A percentile compares a stretch with the other conserved stretches of the same genome.
These are phyloP conservation scores for Raphanus raphanistrum DNA, from an alignment of 345 rosid genomes.

Conservation along the genomic window DNA sequence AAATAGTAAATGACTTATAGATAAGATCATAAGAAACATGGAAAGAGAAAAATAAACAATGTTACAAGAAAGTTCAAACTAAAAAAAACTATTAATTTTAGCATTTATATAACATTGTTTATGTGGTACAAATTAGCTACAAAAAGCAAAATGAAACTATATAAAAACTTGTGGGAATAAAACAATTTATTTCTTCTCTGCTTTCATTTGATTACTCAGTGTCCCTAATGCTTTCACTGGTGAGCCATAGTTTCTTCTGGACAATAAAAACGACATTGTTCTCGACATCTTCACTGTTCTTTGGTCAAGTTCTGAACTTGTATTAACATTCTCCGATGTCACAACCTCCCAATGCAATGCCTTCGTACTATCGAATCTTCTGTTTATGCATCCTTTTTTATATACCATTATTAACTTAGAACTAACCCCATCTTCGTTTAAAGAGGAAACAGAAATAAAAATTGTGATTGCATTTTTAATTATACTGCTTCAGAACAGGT, in stretches of 20 bases:
- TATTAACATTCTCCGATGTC: too few species aligned
- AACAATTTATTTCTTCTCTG: neutral
- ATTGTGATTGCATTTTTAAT: neutral
- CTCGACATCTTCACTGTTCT: too few species aligned
- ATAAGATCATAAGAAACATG: neutral
- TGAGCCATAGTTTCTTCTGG: too few species aligned
- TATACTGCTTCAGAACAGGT: neutral
- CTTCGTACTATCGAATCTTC: neutral
- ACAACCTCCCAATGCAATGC: too few species aligned
- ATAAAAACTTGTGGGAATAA: neutral
- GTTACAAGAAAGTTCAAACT: conserved; percentile 3
- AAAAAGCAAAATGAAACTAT: conserved; percentile 19
- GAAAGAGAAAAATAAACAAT: neutral
- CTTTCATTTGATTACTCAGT: neutral
- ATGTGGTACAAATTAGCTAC: conserved; percentile 27
- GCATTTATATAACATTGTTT: conserved; percentile 4
- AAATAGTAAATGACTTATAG: neutral
- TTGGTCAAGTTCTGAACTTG: too few species aligned
- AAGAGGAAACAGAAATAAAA: neutral
- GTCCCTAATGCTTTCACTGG: too few species aligned
- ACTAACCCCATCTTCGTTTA: neutral
- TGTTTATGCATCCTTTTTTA: neutral
- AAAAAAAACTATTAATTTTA: conserved; percentile 2
- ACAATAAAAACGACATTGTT: too few species aligned
- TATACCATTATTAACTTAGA: neutral